Percentiles rank a stretch among this genome's conserved stretches.
Evolutionary conservation across 352 stramenopile genomes (phyloP).

Genomic region (Phytophthora foliorum): DNA sequence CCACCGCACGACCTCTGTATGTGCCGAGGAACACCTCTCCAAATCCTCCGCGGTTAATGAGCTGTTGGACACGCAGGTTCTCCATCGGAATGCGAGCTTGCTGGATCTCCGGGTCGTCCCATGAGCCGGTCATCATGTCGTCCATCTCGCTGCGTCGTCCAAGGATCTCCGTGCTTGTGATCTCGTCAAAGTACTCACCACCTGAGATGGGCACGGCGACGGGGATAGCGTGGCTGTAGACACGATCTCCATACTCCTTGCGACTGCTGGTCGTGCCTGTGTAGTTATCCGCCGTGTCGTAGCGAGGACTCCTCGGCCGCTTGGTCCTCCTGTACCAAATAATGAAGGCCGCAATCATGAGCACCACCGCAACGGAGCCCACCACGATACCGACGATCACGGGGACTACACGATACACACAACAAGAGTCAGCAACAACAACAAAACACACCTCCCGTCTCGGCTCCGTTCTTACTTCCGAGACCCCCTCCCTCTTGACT

Average conservation of each 20-base stretch:
- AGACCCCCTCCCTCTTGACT: constrained; percentile 28
- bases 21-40: constrained; percentile 53
- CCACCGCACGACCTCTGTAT: constrained; percentile 51
- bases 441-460: not conserved
- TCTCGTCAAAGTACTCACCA: constrained; percentile 38
- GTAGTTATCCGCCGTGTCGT: constrained; percentile 24
- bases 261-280: constrained; percentile 35
- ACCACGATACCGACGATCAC: constrained; percentile 50
- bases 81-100: constrained; percentile 50
- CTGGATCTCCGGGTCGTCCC: constrained; percentile 41
- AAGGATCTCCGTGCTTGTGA: constrained; percentile 35
- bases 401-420: constrained; percentile 17
- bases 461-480: constrained; percentile 17
- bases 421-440: constrained; percentile 5
- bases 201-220: constrained; percentile 30
- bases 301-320: constrained; percentile 24
- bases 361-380: constrained; percentile 41
- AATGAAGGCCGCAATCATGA: constrained; percentile 52
- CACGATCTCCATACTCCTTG: constrained; percentile 30
- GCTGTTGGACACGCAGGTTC: constrained; percentile 42
- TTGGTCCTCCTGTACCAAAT: constrained; percentile 54
- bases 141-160: constrained; percentile 37
- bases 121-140: constrained; percentile 22
- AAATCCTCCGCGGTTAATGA: constrained; percentile 58
- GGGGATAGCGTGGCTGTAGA: constrained; percentile 31